Base-by-base conservation (phyloP, 73 alveolate species). In the Paramecium octaurelia region DNA sequence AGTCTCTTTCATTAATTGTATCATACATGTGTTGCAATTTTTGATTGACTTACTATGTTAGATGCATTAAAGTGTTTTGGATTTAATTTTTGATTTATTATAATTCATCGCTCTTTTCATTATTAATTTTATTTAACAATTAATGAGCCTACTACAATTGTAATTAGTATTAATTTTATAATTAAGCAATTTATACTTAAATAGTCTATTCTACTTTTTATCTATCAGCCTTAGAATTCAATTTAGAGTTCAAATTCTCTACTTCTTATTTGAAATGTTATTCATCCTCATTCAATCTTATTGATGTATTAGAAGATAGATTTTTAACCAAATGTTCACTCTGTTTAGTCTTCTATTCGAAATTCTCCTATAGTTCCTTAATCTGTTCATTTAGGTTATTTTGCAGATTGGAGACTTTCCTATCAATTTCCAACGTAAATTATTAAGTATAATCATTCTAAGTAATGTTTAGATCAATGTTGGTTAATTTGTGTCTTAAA, bases 261-360 rank as follows among this genome's bases (percentile, higher is more conserved):
- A 80, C 21, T 29, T 80, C 91, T 11, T 34, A 29, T 48, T 80
- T 80, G n/a, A 80, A 80, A 80, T 80, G 57, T 2, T 59, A 21
- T 80, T 80, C 91, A 80, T 80, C 91, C 46, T 80, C 91, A 44
- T 42, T 80, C 27, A 80, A 31, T 80, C 91, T 80, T 18, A 80
- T 3, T 6, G 23, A 23, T 44, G 54, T 42, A 23, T 80, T 80
- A 10, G 91, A 24, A n/a, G 46, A 80, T 48, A 80, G 48, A 44
- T 80, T 80, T 48, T 80, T 80, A 18, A 24, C 44, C 24, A 80
- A 48, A 80, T 80, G 70, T 24, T 80, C 91, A 43, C 48, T 80
- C 12, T 42, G 24, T 80, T 80, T 42, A 20, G 43, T 11, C 34
- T 42, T 42, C 24, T 80, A 44, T 9, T 80, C 91, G 23, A 80